A percentile compares a stretch with the other conserved stretches of the same genome.
phyloP scores from a whole-genome alignment of 2,329 filamentous ascomycete species.

The Lachnellula arida region DNA sequence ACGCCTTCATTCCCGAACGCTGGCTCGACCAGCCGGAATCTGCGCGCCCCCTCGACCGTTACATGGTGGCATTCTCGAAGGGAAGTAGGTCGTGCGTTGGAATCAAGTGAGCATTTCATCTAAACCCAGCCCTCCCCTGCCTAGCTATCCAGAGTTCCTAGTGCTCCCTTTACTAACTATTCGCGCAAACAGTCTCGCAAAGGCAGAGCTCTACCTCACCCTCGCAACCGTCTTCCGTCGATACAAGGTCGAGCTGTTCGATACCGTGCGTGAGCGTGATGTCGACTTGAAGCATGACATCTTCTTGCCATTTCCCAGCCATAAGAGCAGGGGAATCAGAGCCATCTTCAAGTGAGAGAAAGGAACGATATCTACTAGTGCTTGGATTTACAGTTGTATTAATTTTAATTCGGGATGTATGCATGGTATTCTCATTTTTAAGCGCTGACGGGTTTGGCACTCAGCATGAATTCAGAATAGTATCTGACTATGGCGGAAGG shows the following conservation, averaged over 20 bases:
- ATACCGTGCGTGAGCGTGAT: slow-evolving; percentile 13
- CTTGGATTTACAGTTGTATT: neutral
- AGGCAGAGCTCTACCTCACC: slow-evolving; percentile 18
- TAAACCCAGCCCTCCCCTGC: neutral
- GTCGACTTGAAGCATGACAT: slow-evolving; percentile 18
- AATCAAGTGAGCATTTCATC: slow-evolving; percentile 12
- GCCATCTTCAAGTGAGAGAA: slow-evolving; percentile 10
- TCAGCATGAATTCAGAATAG: neutral
- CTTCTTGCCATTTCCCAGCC: slow-evolving; percentile 12
- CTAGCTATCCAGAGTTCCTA: neutral
- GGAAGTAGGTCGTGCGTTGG: slow-evolving; percentile 23
- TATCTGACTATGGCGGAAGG: neutral
- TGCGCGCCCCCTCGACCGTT: slow-evolving; percentile 8
- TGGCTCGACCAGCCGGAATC: slow-evolving; percentile 32
- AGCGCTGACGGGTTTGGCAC: neutral
- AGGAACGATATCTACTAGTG: neutral
- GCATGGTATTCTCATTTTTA: neutral
- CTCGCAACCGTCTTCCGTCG: slow-evolving; percentile 17
- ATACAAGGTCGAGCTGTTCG: slow-evolving; percentile 15
- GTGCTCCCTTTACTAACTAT: neutral
- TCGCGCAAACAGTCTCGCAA: slow-evolving; percentile 14
- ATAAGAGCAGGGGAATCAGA: slow-evolving; percentile 16
- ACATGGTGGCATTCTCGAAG: slow-evolving; percentile 22
- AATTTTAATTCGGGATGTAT: neutral
- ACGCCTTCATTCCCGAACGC: slow-evolving; percentile 34